Base-by-base conservation (phyloP, 2,329 filamentous ascomycete species). In the Didymella lethalis region DNA sequence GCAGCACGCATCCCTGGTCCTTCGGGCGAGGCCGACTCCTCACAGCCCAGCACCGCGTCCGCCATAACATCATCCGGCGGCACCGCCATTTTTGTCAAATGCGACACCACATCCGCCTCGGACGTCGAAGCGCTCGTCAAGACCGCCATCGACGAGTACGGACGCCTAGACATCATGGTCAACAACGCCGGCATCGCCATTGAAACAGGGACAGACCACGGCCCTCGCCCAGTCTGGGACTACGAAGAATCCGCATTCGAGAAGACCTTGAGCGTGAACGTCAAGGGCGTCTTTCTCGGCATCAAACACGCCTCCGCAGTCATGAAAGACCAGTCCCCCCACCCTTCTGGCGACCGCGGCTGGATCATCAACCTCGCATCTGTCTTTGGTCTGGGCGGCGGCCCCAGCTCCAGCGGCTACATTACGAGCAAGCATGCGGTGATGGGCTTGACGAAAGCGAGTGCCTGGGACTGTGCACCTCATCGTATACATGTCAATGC, bases 361-460 rank as follows among this genome's bases (percentile, higher is more conserved):
- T 76, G 77, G 64, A 87, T 87, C 64, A 77, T 87, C 59, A 87
- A 87, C 65, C 72, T 85, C 2, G 76, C 83, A 0, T 83, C 79
- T 54, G 81, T 86, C 64, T 85, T 54, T 29, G 53, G 48, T 12
- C 43, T 54, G 10, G 48, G 48, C 18, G 50, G 59, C 29, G 55
- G 54, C 0, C 14, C 44, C 2, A 14, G 25, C 7, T 56, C 53
- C 6, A 67, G 62, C 52, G 7, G 66, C 2, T 86, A 85, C 48
- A 74, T 75, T 11, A 77, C 83, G 0, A 81, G 79, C 0, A 86
- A 85, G 60, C 82, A 81, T 6, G 83, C 81, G 0, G 82, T 85
- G 0, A 73, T 79, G 53, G 81, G 80, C n/a, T 60, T 85, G 4
- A 86, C 83, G 0, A 77, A 79, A 32, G 72, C 79, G 8, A 75